Evolutionary conservation across 345 rosid species (phyloP).

Genomic region (Dimocarpus longan): DNA sequence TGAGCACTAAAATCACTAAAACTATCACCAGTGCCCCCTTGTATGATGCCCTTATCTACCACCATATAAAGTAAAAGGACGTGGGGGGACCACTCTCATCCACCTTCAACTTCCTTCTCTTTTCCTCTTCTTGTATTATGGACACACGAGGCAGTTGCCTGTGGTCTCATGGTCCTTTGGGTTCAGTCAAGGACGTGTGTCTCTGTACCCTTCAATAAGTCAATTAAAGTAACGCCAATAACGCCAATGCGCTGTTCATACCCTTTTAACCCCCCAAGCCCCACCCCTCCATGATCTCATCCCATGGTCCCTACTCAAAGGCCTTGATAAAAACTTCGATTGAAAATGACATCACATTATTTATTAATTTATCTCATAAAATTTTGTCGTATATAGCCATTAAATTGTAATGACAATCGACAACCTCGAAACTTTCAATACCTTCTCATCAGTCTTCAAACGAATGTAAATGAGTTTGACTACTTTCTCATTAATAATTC

Average conservation of each 20-base stretch:
- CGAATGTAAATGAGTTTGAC: no score
- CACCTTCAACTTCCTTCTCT: conserved; percentile 21
- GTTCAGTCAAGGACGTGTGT: conserved; percentile 27
- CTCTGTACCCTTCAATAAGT: not conserved
- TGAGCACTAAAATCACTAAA: not conserved
- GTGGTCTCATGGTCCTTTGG: not conserved
- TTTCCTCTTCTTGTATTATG: conserved; percentile 1
- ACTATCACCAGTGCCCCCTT: not conserved
- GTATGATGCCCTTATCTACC: not conserved
- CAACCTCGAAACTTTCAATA: no score
- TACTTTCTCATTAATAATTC: no score
- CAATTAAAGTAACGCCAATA: not conserved
- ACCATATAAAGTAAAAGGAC: not conserved
- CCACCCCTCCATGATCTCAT: not conserved
- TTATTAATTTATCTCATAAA: no score
- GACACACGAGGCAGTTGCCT: conserved; percentile 17
- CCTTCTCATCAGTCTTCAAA: no score
- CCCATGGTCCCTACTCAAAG: not conserved
- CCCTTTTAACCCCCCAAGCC: not conserved
- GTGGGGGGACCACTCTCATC: not conserved
- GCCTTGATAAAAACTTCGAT: no score
- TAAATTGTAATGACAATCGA: no score
- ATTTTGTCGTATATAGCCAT: no score
- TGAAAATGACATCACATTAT: no score
- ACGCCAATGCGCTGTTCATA: not conserved